Percentiles rank a stretch among this genome's conserved stretches.
Evolutionary conservation across 441 rosid species (phyloP).

Genomic region (Jatropha podagrica): DNA sequence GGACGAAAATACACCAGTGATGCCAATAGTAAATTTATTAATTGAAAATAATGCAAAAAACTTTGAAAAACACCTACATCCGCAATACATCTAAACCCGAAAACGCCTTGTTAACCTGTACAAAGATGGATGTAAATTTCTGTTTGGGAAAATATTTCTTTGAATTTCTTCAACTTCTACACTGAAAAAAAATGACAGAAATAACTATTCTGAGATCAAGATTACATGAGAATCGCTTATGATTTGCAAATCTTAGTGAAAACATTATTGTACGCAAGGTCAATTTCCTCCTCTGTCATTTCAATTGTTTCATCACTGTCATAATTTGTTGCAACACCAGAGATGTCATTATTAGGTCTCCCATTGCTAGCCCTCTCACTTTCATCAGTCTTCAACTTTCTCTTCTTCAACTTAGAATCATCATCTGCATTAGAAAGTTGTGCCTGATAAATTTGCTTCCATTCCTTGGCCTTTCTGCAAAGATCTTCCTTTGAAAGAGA

Average conservation of each 20-base stretch:
- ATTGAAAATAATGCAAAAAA: background rate
- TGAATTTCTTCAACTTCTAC: background rate
- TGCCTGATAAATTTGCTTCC: slow-evolving; percentile 58
- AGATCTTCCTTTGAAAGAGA: slow-evolving; percentile 49
- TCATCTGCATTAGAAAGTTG: slow-evolving; percentile 39
- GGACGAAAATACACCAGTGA: background rate
- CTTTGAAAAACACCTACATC: background rate
- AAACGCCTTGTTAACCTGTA: background rate
- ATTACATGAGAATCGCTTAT: background rate
- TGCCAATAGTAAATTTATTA: background rate
- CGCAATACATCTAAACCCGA: background rate
- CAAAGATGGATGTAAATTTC: background rate
- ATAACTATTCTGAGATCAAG: background rate
- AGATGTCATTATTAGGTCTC: slow-evolving; percentile 19
- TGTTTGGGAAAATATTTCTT: background rate
- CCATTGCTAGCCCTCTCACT: slow-evolving; percentile 16
- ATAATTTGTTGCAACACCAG: slow-evolving; percentile 37
- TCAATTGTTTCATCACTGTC: slow-evolving; percentile 89
- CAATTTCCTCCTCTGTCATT: slow-evolving; percentile 94
- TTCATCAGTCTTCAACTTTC: slow-evolving; percentile 28
- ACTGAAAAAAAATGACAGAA: background rate
- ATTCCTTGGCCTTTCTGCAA: slow-evolving; percentile 54
- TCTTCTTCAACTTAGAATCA: slow-evolving; percentile 18
- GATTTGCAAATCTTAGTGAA: slow-evolving; percentile 35
- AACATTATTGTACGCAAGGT: slow-evolving; percentile 48